Conservation (phyloP, 495 filamentous ascomycete species). For the Halenospora varia region DNA sequence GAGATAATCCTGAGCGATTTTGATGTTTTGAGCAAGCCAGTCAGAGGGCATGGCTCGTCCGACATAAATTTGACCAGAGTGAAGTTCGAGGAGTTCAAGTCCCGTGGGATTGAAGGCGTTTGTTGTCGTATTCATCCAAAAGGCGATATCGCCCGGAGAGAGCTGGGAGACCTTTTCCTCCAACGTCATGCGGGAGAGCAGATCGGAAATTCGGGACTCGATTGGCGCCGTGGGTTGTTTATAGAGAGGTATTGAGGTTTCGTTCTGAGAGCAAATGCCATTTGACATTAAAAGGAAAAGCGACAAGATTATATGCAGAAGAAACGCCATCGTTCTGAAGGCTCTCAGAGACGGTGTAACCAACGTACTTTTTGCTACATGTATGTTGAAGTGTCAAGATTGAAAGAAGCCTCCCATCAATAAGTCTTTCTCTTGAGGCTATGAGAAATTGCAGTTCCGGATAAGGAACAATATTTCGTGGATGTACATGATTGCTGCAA, state of each 20-base stretch:
- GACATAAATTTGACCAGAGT: slow-evolving; percentile 65
- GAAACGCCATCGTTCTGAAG: no score
- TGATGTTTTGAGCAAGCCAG: slow-evolving; percentile 41
- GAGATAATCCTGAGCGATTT: slow-evolving; percentile 20
- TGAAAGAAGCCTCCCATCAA: no score
- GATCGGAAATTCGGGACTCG: slow-evolving; percentile 57
- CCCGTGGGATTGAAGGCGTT: slow-evolving; percentile 60
- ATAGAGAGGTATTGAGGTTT: slow-evolving; percentile 37
- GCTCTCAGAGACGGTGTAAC: no score
- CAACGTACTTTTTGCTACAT: no score
- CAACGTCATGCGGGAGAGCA: slow-evolving; percentile 64
- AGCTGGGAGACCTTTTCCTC: slow-evolving; percentile 67
- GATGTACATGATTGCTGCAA: background rate
- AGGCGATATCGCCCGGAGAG: slow-evolving; percentile 63
- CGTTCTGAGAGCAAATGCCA: background rate
- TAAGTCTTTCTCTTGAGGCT: no score
- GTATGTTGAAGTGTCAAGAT: no score
- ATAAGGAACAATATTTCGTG: background rate
- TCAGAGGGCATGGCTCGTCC: slow-evolving; percentile 60
- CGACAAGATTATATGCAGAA: background rate
- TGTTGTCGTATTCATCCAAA: slow-evolving; percentile 62
- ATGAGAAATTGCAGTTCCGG: no score
- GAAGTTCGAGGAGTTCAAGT: slow-evolving; percentile 55
- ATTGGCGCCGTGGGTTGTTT: slow-evolving; percentile 57
- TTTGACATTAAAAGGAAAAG: background rate